Conservation (phyloP, 148 eudicot species). For the Rheum nobile region DNA sequence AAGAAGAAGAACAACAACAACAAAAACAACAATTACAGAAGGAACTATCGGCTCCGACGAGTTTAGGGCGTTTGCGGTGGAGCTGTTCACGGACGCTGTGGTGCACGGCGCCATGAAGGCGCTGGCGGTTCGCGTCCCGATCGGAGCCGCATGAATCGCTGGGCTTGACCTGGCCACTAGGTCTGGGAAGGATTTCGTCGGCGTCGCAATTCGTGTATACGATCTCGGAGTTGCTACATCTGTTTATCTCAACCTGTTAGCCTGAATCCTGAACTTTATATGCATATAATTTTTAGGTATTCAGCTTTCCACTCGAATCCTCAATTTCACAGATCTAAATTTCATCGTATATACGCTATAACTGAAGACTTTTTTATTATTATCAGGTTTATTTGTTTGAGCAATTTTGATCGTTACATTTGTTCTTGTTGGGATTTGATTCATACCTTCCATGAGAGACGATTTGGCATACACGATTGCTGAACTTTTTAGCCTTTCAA, state of each 20-base stretch:
- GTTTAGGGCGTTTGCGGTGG: slow-evolving; percentile 47
- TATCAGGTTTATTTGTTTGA: background rate
- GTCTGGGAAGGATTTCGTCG: slow-evolving; percentile 40
- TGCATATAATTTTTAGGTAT: background rate
- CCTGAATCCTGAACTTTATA: background rate
- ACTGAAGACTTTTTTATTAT: background rate
- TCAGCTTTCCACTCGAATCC: background rate
- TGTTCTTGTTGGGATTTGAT: background rate
- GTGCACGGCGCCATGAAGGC: slow-evolving; percentile 30
- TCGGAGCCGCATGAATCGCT: slow-evolving; percentile 55
- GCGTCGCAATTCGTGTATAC: slow-evolving; percentile 49
- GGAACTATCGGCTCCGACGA: slow-evolving; percentile 20
- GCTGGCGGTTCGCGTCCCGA: slow-evolving; percentile 28
- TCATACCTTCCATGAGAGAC: background rate
- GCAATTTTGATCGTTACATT: too few species aligned
- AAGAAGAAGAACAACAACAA: slow-evolving; percentile 7
- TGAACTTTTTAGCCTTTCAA: background rate
- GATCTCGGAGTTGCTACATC: slow-evolving; percentile 56
- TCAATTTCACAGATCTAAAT: background rate
- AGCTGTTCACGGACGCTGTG: slow-evolving; percentile 38
- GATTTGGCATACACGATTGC: too few species aligned
- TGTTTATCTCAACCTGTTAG: slow-evolving; percentile 36
- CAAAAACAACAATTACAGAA: slow-evolving; percentile 8
- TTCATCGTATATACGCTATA: background rate
- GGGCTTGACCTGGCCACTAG: slow-evolving; percentile 47